phyloP scores from a whole-genome alignment of 2,329 filamentous ascomycete species.

The Stagonosporopsis cucurbitacearum region DNA sequence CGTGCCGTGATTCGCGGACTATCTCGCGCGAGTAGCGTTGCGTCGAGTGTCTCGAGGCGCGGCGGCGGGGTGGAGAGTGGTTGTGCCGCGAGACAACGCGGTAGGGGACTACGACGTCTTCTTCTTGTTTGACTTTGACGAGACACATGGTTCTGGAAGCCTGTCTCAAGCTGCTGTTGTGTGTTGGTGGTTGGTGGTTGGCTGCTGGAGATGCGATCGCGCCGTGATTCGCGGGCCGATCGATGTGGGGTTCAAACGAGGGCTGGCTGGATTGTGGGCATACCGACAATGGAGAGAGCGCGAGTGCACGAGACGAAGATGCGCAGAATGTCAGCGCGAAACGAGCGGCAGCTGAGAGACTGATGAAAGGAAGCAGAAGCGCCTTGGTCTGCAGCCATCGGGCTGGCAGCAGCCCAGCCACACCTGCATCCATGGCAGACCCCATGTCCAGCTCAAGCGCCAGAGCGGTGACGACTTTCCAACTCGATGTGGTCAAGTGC shows the following conservation, averaged over 20 bases:
- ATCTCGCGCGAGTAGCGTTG: slow-evolving; percentile 43
- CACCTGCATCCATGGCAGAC: slow-evolving; percentile 28
- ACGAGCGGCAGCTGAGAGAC: slow-evolving; percentile 26
- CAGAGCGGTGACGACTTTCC: slow-evolving; percentile 28
- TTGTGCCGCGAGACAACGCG: slow-evolving; percentile 39
- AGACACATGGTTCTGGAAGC: slow-evolving; percentile 51
- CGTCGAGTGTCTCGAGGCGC: slow-evolving; percentile 31
- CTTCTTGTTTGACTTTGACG: slow-evolving; percentile 54
- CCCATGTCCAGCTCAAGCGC: slow-evolving; percentile 32
- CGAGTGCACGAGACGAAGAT: background rate
- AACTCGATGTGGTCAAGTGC: slow-evolving; percentile 23
- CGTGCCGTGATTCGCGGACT: slow-evolving; percentile 30
- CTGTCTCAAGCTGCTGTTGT: background rate
- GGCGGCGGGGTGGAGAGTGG: slow-evolving; percentile 42
- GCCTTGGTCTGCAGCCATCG: slow-evolving; percentile 26
- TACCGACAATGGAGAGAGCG: background rate
- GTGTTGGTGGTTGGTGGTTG: background rate
- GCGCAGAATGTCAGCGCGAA: slow-evolving; percentile 14
- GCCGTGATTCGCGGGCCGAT: slow-evolving; percentile 41
- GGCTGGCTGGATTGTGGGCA: slow-evolving; percentile 12
- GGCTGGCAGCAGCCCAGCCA: slow-evolving; percentile 40
- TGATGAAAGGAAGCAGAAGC: slow-evolving; percentile 25
- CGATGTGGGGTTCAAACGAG: slow-evolving; percentile 30
- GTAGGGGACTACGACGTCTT: slow-evolving; percentile 52
- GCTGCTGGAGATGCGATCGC: slow-evolving; percentile 35